These are phyloP conservation scores for Candida wancherniae DNA, from an alignment of 805 yeast genomes.

Conservation along the genomic window DNA sequence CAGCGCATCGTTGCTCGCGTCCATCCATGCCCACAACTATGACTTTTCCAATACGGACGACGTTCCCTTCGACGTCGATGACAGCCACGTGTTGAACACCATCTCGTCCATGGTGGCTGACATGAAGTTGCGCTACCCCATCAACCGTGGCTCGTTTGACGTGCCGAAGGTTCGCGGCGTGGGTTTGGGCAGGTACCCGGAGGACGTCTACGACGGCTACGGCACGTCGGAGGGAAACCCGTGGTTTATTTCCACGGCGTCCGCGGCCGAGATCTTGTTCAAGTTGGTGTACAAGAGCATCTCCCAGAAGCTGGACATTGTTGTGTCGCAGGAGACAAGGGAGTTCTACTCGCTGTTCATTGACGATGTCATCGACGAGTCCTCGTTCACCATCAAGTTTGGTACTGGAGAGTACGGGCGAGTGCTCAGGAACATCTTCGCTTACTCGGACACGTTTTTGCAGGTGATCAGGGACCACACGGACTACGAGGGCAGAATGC, in stretches of 20 bases:
- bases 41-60: constrained; percentile 25
- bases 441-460: constrained; percentile 65
- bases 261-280: constrained; percentile 62
- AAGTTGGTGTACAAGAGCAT: constrained; percentile 47
- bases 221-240: constrained; percentile 80
- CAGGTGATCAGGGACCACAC: constrained; percentile 55
- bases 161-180: constrained; percentile 41
- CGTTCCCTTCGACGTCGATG: constrained; percentile 62
- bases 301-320: constrained; percentile 37
- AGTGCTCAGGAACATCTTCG: constrained; percentile 42
- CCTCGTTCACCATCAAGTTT: constrained; percentile 23
- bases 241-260: constrained; percentile 79
- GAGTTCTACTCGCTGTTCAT: constrained; percentile 32
- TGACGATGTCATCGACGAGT: constrained; percentile 13
- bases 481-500: constrained; percentile 63
- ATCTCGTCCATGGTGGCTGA: constrained; percentile 56
- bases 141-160: constrained; percentile 51
- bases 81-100: constrained; percentile 56
- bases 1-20: constrained; percentile 62
- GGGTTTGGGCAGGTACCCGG: constrained; percentile 89
- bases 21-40: constrained; percentile 44
- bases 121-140: constrained; percentile 73
- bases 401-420: constrained; percentile 43
- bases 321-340: constrained; percentile 28
- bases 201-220: constrained; percentile 79